Conservation (phyloP, 192 early-diverging fungal genomes). For the Coemansia sp. region DNA sequence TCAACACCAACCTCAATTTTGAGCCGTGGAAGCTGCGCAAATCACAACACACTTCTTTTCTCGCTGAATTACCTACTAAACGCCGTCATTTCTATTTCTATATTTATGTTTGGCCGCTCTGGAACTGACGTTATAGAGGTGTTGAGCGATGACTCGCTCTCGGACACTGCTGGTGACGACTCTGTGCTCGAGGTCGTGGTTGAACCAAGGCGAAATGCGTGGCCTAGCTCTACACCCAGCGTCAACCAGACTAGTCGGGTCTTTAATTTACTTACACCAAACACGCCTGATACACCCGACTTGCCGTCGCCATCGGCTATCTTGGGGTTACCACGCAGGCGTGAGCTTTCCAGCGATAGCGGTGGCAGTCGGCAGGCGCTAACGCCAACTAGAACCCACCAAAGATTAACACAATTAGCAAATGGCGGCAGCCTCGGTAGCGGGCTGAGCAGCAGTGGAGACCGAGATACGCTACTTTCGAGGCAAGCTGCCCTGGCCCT, state of each 20-base stretch:
- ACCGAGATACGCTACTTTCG: neutral
- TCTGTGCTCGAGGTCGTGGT: neutral
- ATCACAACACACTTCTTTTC: neutral
- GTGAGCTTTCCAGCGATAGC: constrained; percentile 1
- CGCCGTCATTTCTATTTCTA: neutral
- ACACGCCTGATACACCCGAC: constrained; percentile 32
- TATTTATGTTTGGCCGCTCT: neutral
- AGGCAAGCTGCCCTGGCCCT: constrained; percentile 24
- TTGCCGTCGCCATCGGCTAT: constrained; percentile 37
- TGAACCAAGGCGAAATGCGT: neutral
- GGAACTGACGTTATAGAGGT: constrained; percentile 19
- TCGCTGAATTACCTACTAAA: neutral
- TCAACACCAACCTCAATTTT: too few species aligned
- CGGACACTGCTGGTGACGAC: neutral
- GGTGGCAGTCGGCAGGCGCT: neutral
- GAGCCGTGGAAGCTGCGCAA: neutral
- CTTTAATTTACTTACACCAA: constrained; percentile 1
- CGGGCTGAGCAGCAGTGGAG: neutral
- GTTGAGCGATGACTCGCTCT: constrained; percentile 12
- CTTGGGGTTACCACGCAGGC: constrained; percentile 7
- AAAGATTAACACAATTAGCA: neutral
- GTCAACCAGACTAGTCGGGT: neutral
- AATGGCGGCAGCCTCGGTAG: neutral
- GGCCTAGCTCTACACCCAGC: constrained; percentile 5
- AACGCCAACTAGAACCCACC: neutral